These are phyloP conservation scores for Heterobasidion occidentale DNA, from an alignment of 1,284 basidiomycete genomes.

Conservation along the genomic window DNA sequence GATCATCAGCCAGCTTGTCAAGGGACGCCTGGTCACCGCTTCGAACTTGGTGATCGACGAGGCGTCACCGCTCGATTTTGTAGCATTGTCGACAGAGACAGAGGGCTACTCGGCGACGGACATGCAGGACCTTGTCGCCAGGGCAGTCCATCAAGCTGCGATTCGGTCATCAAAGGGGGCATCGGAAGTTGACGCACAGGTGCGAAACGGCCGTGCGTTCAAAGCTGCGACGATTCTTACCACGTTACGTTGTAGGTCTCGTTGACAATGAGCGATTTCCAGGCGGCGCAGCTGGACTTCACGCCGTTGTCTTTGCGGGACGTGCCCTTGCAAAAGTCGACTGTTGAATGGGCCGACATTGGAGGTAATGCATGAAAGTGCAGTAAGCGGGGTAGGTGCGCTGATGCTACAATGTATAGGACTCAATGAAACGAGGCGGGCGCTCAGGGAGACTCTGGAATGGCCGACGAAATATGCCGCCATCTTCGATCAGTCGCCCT, in stretches of 20 bases:
- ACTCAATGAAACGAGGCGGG: conserved; percentile 68
- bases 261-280: conserved; percentile 66
- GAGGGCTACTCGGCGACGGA: conserved; percentile 93
- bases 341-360: conserved; percentile 88
- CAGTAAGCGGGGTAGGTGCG: neutral
- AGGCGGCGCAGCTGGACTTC: conserved; percentile 78
- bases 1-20: conserved; percentile 63
- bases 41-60: conserved; percentile 41
- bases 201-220: neutral
- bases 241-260: conserved; percentile 9
- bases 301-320: conserved; percentile 86
- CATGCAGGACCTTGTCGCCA: conserved; percentile 80
- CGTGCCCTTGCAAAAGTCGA: conserved; percentile 85
- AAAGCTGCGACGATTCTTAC: neutral
- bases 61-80: conserved; percentile 61
- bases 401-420: conserved; percentile 34
- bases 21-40: conserved; percentile 37
- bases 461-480: conserved; percentile 99
- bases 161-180: conserved; percentile 44
- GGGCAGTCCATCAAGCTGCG: conserved; percentile 81
- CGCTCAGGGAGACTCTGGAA: conserved; percentile 92
- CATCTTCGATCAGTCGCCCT: conserved; percentile 89
- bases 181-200: conserved; percentile 15
- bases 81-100: conserved; percentile 75
- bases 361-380: conserved; percentile 54